Base-by-base conservation (phyloP, 2,329 filamentous ascomycete species). In the Elsinoe fawcettii region DNA sequence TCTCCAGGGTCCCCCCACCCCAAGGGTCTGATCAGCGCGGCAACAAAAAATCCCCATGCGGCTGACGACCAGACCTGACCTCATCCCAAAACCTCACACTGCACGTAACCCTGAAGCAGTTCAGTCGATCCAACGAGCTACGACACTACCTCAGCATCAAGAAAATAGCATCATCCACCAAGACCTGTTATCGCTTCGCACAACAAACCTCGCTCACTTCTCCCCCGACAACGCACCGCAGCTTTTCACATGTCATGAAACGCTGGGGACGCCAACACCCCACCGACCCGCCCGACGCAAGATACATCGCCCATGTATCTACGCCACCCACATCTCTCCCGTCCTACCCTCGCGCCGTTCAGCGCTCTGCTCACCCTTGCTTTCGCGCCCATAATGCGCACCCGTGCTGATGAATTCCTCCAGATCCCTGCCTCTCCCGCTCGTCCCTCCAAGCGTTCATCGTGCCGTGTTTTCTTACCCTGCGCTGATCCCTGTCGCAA, bases 191-290 rank as follows among this genome's bases (percentile, higher is more conserved):
- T 34, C 12, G 16, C 11, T n/a, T 12, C 8, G 18, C 27, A 51
- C 27, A 34, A 9, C 22, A 27, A 34, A 34, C 3, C 9, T 51
- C 3, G 9, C 23, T 7, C 11, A 32, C 14, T 12, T 16, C 23
- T 49, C 16, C 27, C 14, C 41, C 20, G 41, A 46, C 41, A n/a
- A 8, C 37, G 11, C 41, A 8, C 18, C 41, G 9, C 41, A 11
- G 11, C 6, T 23, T 16, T 16, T 32, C 27, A 51, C 14, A 32
- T 32, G 46, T 20, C 46, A 9, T 34, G 46, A 51, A 51, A 51
- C 46, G 46, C 46, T 51, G 46, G 46, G 46, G 46, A 51, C 46
- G 46, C 46, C 46, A 51, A 51, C 46, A 51, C 46, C 46, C 46
- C 46, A 51, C 25, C 46, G 46, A 51, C 46, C 46, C 46, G 46